A percentile compares a stretch with the other conserved stretches of the same genome.
Evolutionary conservation across 202 grass and related monocot genomes (phyloP).

Genomic region (Setaria italica): DNA sequence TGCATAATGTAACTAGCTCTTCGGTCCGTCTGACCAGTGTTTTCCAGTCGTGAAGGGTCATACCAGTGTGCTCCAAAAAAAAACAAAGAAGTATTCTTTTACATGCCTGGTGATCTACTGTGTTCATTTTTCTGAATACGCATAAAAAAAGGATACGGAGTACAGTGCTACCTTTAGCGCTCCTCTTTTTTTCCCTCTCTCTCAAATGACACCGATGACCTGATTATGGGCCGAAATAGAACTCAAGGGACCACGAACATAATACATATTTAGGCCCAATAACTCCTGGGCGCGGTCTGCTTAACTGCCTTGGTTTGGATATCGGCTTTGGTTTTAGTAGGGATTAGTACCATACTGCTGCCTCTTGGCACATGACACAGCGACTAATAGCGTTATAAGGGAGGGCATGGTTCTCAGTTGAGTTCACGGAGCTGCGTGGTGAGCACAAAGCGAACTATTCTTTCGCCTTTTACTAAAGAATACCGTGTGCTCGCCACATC

Average conservation of each 20-base stretch:
- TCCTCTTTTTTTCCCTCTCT: no score
- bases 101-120: no score
- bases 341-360: conserved; percentile 12
- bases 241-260: no score
- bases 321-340: not conserved
- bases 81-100: no score
- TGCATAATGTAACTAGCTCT: not conserved
- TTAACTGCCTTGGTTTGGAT: not conserved
- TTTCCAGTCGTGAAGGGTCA: no score
- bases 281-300: not conserved
- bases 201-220: not conserved
- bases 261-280: not conserved
- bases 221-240: not conserved
- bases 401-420: not conserved
- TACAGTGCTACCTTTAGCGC: no score
- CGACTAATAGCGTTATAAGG: not conserved
- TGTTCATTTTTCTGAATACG: not conserved
- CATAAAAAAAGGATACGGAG: no score
- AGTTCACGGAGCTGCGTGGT: conserved; percentile 46
- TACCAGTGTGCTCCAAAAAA: no score
- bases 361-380: not conserved
- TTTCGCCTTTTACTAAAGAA: conserved; percentile 91
- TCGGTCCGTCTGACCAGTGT: not conserved
- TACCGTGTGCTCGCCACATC: conserved; percentile 47
- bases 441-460: conserved; percentile 65